Percentiles rank a stretch among this genome's conserved stretches.
Evolutionary conservation across 2,329 filamentous ascomycete species (phyloP).

Genomic region (Aspergillus pseudoglaucus): DNA sequence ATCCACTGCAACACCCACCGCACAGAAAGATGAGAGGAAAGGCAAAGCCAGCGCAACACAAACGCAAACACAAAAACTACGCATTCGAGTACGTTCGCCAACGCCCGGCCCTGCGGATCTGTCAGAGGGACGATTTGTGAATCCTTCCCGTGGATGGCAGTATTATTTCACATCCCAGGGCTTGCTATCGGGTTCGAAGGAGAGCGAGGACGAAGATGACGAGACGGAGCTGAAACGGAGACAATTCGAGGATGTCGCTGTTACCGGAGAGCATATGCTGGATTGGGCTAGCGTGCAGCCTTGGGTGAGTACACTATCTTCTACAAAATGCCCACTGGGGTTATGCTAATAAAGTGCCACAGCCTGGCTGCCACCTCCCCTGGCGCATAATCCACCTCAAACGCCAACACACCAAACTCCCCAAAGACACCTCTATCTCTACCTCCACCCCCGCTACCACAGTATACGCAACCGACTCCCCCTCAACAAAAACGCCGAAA

Average conservation of each 20-base stretch:
- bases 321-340: too few species aligned
- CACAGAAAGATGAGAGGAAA: neutral
- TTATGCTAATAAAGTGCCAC: neutral
- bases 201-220: slow-evolving; percentile 8
- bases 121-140: slow-evolving; percentile 32
- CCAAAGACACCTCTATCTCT: slow-evolving; percentile 7
- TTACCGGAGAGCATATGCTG: slow-evolving; percentile 28
- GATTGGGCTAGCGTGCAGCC: slow-evolving; percentile 19
- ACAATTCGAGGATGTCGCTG: slow-evolving; percentile 32
- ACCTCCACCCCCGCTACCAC: slow-evolving; percentile 15
- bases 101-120: slow-evolving; percentile 22
- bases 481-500: slow-evolving; percentile 18
- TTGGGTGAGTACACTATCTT: slow-evolving; percentile 26
- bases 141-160: slow-evolving; percentile 36
- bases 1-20: slow-evolving; percentile 2
- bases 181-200: slow-evolving; percentile 15
- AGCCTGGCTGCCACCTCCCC: slow-evolving; percentile 37
- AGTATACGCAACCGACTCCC: slow-evolving; percentile 15
- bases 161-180: slow-evolving; percentile 36
- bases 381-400: slow-evolving; percentile 37
- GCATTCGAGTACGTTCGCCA: slow-evolving; percentile 34
- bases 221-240: slow-evolving; percentile 13
- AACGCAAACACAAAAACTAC: slow-evolving; percentile 28
- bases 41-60: neutral
- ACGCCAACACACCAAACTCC: slow-evolving; percentile 25